Evolutionary conservation across 2,329 filamentous ascomycete species (phyloP), one percentile per base, ranked within the genome.

Genomic region (Aspergillus clavatus): DNA sequence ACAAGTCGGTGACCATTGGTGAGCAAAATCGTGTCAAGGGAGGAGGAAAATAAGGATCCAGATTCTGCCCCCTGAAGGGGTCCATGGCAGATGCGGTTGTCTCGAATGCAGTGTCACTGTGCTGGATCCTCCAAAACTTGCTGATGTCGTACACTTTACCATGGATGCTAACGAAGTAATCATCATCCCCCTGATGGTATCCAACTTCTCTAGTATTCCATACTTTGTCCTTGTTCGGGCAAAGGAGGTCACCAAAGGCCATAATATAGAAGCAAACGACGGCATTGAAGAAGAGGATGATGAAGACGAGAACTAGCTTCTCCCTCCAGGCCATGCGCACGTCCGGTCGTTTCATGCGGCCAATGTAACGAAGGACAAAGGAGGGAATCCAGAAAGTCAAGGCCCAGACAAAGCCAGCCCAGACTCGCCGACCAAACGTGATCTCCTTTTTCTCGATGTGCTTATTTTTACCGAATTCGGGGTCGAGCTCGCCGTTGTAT

Each of bases 271-370:
- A 98, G 46, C 96, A 76, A 50, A 98, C 80, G 22, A 80, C 62
- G 29, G 65, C 89, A 68, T 98, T 98, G 55, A 95, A 70, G 10
- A 98, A 58, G 23, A 87, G 64, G 56, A 98, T 97, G 42, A 95
- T 59, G 47, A 87, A 74, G 38, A 90, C 82, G 8, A 98, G 74
- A 0, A 93, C 85, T 8, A 98, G 41, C 70, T 98, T 98, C 62
- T 98, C 93, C 68, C 93, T 81, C 93, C 93, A 98, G 0, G 93
- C 93, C 81, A 96, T 87, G 21, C 93, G 87, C 7, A 98, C 89
- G 70, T 98, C 93, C 1, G 90, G 93, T 44, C 93, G 84, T 71
- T 95, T 94, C 93, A 98, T 98, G 18, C 91, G 87, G 24, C 93
- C 93, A 46, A 97, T 61, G 48, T 77, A 84, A n/a, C 80, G 79